Evolutionary conservation across 2,329 filamentous ascomycete species (phyloP).

Genomic region (Trichoderma asperellum): DNA sequence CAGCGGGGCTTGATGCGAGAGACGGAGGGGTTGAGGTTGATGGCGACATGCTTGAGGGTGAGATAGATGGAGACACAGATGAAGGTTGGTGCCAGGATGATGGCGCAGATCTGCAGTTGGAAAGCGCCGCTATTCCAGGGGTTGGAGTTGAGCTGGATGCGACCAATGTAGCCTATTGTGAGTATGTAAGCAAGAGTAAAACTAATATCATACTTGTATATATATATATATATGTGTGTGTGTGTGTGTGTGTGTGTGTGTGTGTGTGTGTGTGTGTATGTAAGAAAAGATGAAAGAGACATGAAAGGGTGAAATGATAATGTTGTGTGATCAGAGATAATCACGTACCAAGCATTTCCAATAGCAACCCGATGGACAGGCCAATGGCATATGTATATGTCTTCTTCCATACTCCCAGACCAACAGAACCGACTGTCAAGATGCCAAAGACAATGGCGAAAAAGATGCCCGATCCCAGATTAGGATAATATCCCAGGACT

Average conservation of each 20-base stretch:
- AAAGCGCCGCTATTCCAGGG: constrained; percentile 60
- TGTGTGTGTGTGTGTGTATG: neutral
- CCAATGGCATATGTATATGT: constrained; percentile 60
- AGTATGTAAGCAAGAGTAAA: neutral
- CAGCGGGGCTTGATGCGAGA: constrained; percentile 56
- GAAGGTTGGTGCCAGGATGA: constrained; percentile 63
- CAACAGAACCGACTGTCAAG: constrained; percentile 47
- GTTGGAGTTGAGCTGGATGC: constrained; percentile 55
- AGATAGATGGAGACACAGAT: constrained; percentile 67
- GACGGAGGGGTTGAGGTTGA: constrained; percentile 52
- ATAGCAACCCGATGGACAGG: constrained; percentile 52
- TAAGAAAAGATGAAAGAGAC: neutral
- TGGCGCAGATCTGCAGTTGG: constrained; percentile 62
- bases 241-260: neutral
- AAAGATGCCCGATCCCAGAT: constrained; percentile 59
- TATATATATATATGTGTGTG: neutral
- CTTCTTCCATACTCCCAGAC: constrained; percentile 52
- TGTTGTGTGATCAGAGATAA: neutral
- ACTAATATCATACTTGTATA: neutral
- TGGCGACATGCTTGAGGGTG: constrained; percentile 62
- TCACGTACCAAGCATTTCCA: constrained; percentile 55
- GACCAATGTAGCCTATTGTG: constrained; percentile 55
- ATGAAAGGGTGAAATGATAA: neutral
- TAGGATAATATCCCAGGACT: constrained; percentile 61
- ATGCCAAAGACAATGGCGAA: constrained; percentile 56